Evolutionary conservation across 177 flowering plant genomes (phyloP).

Genomic region (Vitis hybrid): DNA sequence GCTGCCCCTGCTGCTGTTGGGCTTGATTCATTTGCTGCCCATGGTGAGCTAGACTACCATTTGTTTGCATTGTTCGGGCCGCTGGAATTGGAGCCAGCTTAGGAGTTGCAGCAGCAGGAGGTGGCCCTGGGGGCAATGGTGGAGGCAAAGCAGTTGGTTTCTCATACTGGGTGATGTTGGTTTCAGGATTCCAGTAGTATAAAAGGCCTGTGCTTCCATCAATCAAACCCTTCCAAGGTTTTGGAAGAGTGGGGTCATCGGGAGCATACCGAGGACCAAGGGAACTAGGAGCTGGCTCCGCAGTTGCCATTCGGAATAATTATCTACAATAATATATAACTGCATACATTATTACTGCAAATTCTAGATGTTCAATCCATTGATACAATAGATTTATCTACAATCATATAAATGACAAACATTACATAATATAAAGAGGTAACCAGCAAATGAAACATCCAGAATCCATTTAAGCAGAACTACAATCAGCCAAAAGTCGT

Average conservation of each 20-base stretch:
- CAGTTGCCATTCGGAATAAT: slow-evolving; percentile 46
- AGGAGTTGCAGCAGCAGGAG: slow-evolving; percentile 49
- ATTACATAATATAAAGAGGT: no score
- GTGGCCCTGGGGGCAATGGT: slow-evolving; percentile 54
- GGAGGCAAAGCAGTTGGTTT: slow-evolving; percentile 61
- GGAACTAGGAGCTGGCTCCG: slow-evolving; percentile 52
- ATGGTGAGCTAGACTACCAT: slow-evolving; percentile 32
- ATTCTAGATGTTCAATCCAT: no score
- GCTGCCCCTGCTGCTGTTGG: slow-evolving; percentile 34
- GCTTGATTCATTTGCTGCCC: slow-evolving; percentile 35
- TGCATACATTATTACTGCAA: no score
- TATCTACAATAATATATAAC: slow-evolving; percentile 16
- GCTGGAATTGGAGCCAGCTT: slow-evolving; percentile 49
- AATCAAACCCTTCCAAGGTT: slow-evolving; percentile 89
- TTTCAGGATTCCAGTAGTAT: slow-evolving; percentile 94
- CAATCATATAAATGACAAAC: no score
- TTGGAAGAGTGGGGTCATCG: slow-evolving; percentile 83
- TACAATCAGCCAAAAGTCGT: no score
- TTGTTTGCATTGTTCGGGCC: slow-evolving; percentile 31
- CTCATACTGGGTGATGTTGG: slow-evolving; percentile 88
- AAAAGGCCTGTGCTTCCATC: slow-evolving; percentile 72
- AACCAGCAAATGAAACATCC: no score
- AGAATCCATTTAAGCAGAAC: no score
- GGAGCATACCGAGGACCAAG: slow-evolving; percentile 86
- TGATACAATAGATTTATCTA: no score